Evolutionary conservation across 257 asterid genomes (phyloP).

Genomic region (Rhazya stricta): DNA sequence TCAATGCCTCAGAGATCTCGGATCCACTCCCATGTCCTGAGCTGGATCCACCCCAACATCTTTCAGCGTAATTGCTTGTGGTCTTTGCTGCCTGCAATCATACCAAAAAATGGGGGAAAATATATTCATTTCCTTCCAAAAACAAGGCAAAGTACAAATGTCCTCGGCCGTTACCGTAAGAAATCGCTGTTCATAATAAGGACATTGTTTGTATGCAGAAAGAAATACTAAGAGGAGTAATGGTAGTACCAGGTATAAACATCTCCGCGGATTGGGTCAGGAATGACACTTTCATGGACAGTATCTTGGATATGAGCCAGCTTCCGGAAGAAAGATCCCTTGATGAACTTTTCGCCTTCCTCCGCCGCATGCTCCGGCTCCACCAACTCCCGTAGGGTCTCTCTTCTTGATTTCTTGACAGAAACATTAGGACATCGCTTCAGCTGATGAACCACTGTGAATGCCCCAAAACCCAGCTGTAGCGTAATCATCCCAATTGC

Average conservation of each 20-base stretch:
- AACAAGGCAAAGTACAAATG: too few relatives aligned
- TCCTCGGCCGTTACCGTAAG: too few relatives aligned
- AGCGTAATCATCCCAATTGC: constrained; percentile 28
- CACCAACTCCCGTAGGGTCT: constrained; percentile 30
- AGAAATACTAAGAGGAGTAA: neutral
- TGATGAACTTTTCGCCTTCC: constrained; percentile 21
- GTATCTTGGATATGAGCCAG: constrained; percentile 37
- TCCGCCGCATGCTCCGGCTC: constrained; percentile 35
- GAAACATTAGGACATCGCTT: constrained; percentile 25
- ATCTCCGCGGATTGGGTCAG: constrained; percentile 26
- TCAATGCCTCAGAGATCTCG: too few relatives aligned
- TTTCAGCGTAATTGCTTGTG: constrained; percentile 20
- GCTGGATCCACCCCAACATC: constrained; percentile 26
- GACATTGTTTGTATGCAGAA: too few relatives aligned
- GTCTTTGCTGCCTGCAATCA: constrained; percentile 17
- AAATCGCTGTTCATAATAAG: too few relatives aligned
- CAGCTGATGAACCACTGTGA: constrained; percentile 28
- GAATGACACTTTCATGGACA: constrained; percentile 19
- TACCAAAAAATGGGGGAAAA: neutral
- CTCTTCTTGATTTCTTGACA: constrained; percentile 33
- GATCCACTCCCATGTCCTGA: neutral
- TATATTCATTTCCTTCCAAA: neutral
- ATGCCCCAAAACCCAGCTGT: constrained; percentile 17
- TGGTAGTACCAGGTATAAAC: constrained; percentile 9
- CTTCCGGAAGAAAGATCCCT: constrained; percentile 33